Conservation (phyloP, 208 protist genomes). For the Crithidia thermophila region DNA sequence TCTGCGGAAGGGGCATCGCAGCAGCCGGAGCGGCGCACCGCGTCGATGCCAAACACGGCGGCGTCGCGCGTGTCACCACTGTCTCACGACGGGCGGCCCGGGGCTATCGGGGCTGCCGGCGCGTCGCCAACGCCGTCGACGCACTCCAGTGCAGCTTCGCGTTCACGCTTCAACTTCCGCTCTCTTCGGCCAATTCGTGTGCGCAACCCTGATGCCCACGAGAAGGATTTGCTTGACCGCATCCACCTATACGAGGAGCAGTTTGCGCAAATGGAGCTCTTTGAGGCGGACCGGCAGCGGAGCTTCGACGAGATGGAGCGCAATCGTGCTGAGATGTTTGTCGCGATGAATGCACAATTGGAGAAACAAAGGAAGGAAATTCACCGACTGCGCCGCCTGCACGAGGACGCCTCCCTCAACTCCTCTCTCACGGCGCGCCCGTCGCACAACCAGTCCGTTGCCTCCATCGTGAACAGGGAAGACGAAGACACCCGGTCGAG, state of each 20-base stretch:
- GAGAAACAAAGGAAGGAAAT: conserved; percentile 68
- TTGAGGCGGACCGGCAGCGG: conserved; percentile 64
- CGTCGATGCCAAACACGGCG: background rate
- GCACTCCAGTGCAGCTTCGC: background rate
- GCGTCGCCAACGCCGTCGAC: background rate
- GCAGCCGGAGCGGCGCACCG: conserved; percentile 5
- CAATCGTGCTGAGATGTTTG: conserved; percentile 75
- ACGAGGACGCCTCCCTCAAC: conserved; percentile 29
- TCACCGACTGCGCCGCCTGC: conserved; percentile 38
- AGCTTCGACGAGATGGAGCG: conserved; percentile 80
- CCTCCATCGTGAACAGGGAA: conserved; percentile 14
- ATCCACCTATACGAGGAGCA: conserved; percentile 59
- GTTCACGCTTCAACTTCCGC: conserved; percentile 38
- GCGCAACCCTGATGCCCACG: conserved; percentile 60
- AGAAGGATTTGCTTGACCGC: conserved; percentile 60
- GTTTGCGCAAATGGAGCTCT: conserved; percentile 51
- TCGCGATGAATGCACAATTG: conserved; percentile 73
- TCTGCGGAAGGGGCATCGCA: background rate
- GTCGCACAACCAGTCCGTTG: conserved; percentile 24
- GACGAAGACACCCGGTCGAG: conserved; percentile 15
- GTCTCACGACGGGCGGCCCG: conserved; percentile 14
- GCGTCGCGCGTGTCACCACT: conserved; percentile 24
- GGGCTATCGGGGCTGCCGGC: background rate
- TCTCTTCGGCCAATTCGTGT: conserved; percentile 57
- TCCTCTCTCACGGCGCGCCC: conserved; percentile 27